These are phyloP conservation scores for Cicer bijugum DNA, from an alignment of 306 rosid genomes.

Conservation along the genomic window DNA sequence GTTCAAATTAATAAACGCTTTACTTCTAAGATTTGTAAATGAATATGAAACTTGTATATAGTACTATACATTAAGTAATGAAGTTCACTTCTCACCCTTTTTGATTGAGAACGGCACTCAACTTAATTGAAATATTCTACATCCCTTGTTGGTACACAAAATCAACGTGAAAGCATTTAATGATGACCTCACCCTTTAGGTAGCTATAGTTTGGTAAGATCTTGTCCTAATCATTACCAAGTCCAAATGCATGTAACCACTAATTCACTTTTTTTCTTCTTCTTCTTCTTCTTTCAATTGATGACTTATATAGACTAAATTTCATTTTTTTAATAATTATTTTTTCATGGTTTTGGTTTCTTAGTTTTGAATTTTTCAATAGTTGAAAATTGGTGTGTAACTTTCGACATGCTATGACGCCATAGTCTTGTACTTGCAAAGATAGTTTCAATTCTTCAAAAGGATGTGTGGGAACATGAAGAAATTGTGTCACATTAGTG, in stretches of 20 bases:
- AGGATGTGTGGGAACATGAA: conserved; percentile 45
- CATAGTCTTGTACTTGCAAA: conserved; percentile 44
- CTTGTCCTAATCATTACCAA: conserved; percentile 52
- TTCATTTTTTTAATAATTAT: neutral
- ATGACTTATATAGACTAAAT: neutral
- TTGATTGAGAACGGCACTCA: conserved; percentile 37
- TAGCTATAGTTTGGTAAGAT: conserved; percentile 53
- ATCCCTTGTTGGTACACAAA: conserved; percentile 23
- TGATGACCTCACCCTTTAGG: conserved; percentile 33
- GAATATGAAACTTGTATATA: neutral
- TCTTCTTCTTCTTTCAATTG: neutral
- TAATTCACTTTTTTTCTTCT: neutral
- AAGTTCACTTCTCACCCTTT: conserved; percentile 47
- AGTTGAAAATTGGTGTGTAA: conserved; percentile 32
- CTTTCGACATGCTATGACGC: conserved; percentile 6
- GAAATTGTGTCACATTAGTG: conserved; percentile 56
- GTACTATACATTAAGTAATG: conserved; percentile 9
- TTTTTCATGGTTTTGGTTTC: neutral
- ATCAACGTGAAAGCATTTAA: conserved; percentile 44
- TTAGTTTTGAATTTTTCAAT: conserved; percentile 19
- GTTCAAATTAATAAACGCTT: conserved; percentile 44
- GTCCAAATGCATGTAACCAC: conserved; percentile 40
- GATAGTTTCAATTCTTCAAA: conserved; percentile 40
- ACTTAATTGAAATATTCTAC: conserved; percentile 14
- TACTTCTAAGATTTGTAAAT: conserved; percentile 51